phyloP scores from a whole-genome alignment of 139 green algal genomes.

The Edaphochlamys debaryana region DNA sequence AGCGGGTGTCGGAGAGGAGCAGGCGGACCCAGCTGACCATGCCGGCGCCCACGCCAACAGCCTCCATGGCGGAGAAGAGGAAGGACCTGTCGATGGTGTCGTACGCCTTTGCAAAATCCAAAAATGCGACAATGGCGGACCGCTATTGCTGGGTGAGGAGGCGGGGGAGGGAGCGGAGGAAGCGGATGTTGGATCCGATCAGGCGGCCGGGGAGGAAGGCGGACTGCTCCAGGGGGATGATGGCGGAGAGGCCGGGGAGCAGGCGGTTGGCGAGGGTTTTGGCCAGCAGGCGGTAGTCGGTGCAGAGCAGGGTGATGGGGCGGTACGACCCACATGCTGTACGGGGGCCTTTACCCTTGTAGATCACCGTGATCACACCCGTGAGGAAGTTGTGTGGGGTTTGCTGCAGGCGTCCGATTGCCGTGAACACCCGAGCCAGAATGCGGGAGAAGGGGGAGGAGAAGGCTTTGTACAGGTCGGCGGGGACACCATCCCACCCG shows the following conservation, averaged over 20 bases:
- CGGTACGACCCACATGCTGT: background rate
- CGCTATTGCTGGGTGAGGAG: background rate
- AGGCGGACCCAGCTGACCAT: background rate
- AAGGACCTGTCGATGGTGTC: background rate
- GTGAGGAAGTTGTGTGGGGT: too few relatives aligned
- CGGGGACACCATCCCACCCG: too few relatives aligned
- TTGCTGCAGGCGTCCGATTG: too few relatives aligned
- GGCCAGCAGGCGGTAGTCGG: conserved; percentile 49
- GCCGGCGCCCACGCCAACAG: background rate
- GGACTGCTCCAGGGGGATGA: conserved; percentile 46
- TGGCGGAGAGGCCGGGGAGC: background rate
- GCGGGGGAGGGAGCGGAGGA: conserved; percentile 28
- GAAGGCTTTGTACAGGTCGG: too few relatives aligned
- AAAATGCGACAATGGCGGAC: background rate
- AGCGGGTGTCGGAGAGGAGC: background rate
- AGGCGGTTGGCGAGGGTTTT: conserved; percentile 38
- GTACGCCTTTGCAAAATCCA: background rate
- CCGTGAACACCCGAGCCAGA: too few relatives aligned
- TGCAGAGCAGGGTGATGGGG: conserved; percentile 54
- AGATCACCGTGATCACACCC: background rate
- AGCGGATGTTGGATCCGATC: conserved; percentile 37
- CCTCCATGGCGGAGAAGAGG: background rate
- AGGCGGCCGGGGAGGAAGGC: conserved; percentile 44
- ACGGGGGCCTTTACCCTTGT: background rate
- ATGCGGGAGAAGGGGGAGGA: too few relatives aligned